A percentile compares a stretch with the other conserved stretches of the same genome.
Conservation (phyloP, 2,329 filamentous ascomycete species). For the Curvularia hawaiiensis region DNA sequence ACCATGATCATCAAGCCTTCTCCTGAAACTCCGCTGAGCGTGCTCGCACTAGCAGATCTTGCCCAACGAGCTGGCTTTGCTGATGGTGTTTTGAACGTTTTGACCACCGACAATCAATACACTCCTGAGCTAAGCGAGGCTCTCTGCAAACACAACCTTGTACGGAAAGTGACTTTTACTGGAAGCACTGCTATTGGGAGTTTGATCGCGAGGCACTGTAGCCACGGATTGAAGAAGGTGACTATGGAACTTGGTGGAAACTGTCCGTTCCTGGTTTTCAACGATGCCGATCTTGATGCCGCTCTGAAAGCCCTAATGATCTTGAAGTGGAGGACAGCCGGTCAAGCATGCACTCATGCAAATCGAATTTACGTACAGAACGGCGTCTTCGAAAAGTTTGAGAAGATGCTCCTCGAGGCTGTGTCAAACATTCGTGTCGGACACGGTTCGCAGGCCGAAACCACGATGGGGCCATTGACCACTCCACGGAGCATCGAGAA, state of each 20-base stretch:
- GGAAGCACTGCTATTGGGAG: slow-evolving; percentile 60
- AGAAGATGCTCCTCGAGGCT: slow-evolving; percentile 41
- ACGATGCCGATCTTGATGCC: slow-evolving; percentile 62
- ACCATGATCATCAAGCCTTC: slow-evolving; percentile 60
- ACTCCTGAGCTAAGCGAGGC: slow-evolving; percentile 55
- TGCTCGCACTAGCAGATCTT: slow-evolving; percentile 62
- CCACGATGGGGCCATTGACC: slow-evolving; percentile 55
- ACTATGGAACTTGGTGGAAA: slow-evolving; percentile 66
- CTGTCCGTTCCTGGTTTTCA: slow-evolving; percentile 65
- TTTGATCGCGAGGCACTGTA: slow-evolving; percentile 61
- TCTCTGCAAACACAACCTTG: slow-evolving; percentile 54
- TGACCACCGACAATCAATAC: slow-evolving; percentile 59
- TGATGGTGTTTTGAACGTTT: slow-evolving; percentile 61
- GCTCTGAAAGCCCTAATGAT: slow-evolving; percentile 37
- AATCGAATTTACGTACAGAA: slow-evolving; percentile 55
- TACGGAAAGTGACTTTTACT: slow-evolving; percentile 65
- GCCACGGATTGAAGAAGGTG: slow-evolving; percentile 62
- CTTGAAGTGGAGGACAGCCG: slow-evolving; percentile 6
- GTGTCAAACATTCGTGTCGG: slow-evolving; percentile 53
- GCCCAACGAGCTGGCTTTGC: slow-evolving; percentile 53
- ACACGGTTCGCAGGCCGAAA: slow-evolving; percentile 59
- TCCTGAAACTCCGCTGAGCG: slow-evolving; percentile 58
- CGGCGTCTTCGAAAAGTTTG: slow-evolving; percentile 43
- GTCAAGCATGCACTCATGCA: slow-evolving; percentile 36
- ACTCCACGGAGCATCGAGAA: background rate